Percentiles rank a stretch among this genome's conserved stretches.
Evolutionary conservation across 768 basidiomycete species (phyloP).

Genomic region (Suillus alpinus): DNA sequence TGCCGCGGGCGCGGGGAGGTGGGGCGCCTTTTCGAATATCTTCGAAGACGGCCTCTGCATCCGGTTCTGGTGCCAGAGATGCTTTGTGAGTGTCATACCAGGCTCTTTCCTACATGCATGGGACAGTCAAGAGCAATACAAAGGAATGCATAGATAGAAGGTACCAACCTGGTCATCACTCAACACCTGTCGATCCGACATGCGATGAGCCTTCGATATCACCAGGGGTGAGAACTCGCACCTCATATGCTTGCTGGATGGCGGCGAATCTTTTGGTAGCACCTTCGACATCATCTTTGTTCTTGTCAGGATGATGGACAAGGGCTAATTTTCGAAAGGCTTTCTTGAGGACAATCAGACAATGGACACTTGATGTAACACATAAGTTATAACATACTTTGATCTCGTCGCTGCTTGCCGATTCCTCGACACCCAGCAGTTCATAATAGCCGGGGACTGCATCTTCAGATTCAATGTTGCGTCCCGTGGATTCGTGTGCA

Average conservation of each 20-base stretch:
- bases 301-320: conserved; percentile 87
- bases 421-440: conserved; percentile 76
- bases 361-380: conserved; percentile 6
- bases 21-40: conserved; percentile 73
- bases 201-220: neutral
- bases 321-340: conserved; percentile 85
- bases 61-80: conserved; percentile 75
- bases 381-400: conserved; percentile 46
- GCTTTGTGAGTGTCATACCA: conserved; percentile 96
- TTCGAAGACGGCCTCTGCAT: conserved; percentile 81
- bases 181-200: conserved; percentile 55
- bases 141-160: conserved; percentile 5
- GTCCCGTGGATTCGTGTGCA: conserved; percentile 59
- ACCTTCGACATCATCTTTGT: conserved; percentile 75
- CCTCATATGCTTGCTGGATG: conserved; percentile 96
- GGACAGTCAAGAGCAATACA: neutral
- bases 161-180: conserved; percentile 87
- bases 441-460: conserved; percentile 71
- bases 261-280: conserved; percentile 85
- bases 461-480: conserved; percentile 24
- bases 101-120: conserved; percentile 80
- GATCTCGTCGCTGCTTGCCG: conserved; percentile 85
- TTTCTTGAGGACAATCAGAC: conserved; percentile 41
- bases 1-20: conserved; percentile 53
- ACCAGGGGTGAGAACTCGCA: conserved; percentile 27